These are phyloP conservation scores for Rhodotorula sp. DNA, from an alignment of 1,284 basidiomycete species.

Conservation along the genomic window DNA sequence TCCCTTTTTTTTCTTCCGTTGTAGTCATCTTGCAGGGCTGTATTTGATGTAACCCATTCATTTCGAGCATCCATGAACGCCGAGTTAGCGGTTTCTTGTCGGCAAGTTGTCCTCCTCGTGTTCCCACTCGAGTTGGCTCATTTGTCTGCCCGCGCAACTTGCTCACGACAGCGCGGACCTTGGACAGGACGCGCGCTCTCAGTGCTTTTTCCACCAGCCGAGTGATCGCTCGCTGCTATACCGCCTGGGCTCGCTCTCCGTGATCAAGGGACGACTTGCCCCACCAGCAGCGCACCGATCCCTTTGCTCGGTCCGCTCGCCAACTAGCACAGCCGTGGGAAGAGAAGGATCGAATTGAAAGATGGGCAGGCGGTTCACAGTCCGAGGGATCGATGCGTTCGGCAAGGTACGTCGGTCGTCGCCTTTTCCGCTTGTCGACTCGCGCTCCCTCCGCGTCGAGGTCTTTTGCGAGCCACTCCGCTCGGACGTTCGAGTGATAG, in stretches of 20 bases:
- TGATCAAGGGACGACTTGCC: not conserved
- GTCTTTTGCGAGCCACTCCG: too few relatives aligned
- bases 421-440: not conserved
- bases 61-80: too few relatives aligned
- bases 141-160: not conserved
- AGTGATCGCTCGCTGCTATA: too few relatives aligned
- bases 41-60: too few relatives aligned
- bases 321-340: too few relatives aligned
- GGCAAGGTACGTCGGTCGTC: constrained; percentile 70
- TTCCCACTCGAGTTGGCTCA: not conserved
- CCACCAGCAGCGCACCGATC: not conserved
- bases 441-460: constrained; percentile 1
- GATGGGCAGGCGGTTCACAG: constrained; percentile 36
- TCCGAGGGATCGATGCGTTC: constrained; percentile 79
- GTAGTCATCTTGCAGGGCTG: too few relatives aligned
- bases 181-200: too few relatives aligned
- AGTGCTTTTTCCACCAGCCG: not conserved
- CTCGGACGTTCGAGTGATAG: too few relatives aligned
- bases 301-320: not conserved
- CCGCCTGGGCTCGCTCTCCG: not conserved
- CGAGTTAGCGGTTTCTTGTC: not conserved
- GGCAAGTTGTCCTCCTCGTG: not conserved
- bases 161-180: too few relatives aligned
- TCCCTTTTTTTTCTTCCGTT: too few relatives aligned
- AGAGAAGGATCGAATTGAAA: not conserved